Evolutionary conservation across 805 yeast genomes (phyloP).

Genomic region (Saccharomycopsis sp.): DNA sequence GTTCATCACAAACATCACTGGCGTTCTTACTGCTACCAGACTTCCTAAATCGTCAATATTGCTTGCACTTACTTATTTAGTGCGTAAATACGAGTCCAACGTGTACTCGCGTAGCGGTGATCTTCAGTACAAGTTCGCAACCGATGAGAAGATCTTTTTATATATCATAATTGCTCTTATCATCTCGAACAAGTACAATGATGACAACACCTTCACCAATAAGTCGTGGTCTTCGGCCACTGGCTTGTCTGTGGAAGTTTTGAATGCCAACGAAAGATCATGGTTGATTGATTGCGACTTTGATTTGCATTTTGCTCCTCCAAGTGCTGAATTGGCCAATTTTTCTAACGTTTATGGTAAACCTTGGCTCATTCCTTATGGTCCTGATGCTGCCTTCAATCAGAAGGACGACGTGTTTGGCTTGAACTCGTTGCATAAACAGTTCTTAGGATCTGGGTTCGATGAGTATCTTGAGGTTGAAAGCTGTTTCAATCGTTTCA

Average conservation of each 20-base stretch:
- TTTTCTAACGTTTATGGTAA: background rate
- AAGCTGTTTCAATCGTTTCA: background rate
- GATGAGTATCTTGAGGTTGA: background rate
- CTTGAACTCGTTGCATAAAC: background rate
- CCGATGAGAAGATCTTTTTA: constrained; percentile 41
- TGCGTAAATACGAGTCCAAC: constrained; percentile 47
- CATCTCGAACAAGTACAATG: constrained; percentile 89
- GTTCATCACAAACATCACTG: constrained; percentile 22
- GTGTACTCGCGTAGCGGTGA: constrained; percentile 26
- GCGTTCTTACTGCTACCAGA: constrained; percentile 77
- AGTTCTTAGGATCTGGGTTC: background rate
- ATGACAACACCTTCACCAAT: constrained; percentile 93
- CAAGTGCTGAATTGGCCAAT: background rate
- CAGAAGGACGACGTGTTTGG: background rate
- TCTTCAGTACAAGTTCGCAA: constrained; percentile 30
- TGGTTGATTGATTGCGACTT: constrained; percentile 43
- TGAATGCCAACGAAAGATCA: constrained; percentile 61
- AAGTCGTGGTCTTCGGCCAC: constrained; percentile 97
- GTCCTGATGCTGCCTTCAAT: background rate
- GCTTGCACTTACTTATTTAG: constrained; percentile 71
- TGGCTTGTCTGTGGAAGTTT: constrained; percentile 53
- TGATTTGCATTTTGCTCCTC: constrained; percentile 17
- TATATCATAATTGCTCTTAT: constrained; percentile 63
- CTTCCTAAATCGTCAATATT: constrained; percentile 77
- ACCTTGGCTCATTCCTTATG: background rate